These are phyloP conservation scores for Neurospora sp. DNA, from an alignment of 495 filamentous ascomycete species.

Conservation along the genomic window DNA sequence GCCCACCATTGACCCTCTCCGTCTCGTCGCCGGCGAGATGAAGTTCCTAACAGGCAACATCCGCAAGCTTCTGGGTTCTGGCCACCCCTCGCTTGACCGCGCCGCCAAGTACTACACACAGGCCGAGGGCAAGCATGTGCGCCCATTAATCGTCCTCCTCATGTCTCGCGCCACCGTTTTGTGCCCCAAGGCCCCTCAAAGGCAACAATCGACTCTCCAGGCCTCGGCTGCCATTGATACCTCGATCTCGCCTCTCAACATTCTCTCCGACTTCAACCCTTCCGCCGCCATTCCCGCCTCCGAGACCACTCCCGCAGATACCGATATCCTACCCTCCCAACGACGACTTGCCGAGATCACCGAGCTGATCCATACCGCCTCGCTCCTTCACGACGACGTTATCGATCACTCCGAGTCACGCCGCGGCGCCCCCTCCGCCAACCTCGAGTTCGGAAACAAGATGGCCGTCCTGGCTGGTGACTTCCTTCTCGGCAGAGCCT, in stretches of 20 bases:
- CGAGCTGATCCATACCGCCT: slow-evolving; percentile 93
- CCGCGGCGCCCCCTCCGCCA: slow-evolving; percentile 76
- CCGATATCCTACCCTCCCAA: slow-evolving; percentile 85
- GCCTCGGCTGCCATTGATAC: slow-evolving; percentile 51
- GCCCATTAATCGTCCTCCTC: slow-evolving; percentile 84
- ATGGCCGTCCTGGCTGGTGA: slow-evolving; percentile 96
- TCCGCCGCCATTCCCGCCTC: slow-evolving; percentile 34
- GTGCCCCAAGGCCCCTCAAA: slow-evolving; percentile 52
- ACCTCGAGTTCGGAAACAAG: slow-evolving; percentile 93
- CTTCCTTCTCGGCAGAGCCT: slow-evolving; percentile 85
- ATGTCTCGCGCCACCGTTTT: slow-evolving; percentile 88
- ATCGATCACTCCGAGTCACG: slow-evolving; percentile 84
- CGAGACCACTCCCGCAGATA: slow-evolving; percentile 42
- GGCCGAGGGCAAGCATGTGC: slow-evolving; percentile 91
- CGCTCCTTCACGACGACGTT: slow-evolving; percentile 94
- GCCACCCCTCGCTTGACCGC: slow-evolving; percentile 85
- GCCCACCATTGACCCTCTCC: slow-evolving; percentile 57
- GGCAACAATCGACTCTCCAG: slow-evolving; percentile 24
- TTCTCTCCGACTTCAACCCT: slow-evolving; percentile 80
- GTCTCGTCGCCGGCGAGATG: slow-evolving; percentile 87
- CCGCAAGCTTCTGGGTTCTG: slow-evolving; percentile 75
- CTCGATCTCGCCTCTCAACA: slow-evolving; percentile 60
- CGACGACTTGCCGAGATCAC: slow-evolving; percentile 90
- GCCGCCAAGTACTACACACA: slow-evolving; percentile 98
- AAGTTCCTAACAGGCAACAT: slow-evolving; percentile 89